A percentile compares a stretch with the other conserved stretches of the same genome.
These are phyloP conservation scores for Pelargonium fulgidum DNA, from an alignment of 441 rosid species.

Conservation along the genomic window DNA sequence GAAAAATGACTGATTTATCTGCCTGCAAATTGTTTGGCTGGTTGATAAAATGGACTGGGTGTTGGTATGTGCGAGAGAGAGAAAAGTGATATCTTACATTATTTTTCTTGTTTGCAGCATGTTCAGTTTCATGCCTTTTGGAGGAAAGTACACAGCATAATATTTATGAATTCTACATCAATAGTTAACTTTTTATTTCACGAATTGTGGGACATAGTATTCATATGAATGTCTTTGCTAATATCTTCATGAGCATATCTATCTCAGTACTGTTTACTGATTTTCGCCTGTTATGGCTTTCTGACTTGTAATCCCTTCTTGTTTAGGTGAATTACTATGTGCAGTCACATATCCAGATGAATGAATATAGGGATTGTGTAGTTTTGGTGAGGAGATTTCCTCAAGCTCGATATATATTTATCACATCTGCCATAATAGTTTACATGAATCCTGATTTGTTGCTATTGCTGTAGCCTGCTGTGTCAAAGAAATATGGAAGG, in stretches of 20 bases:
- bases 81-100: too few species aligned
- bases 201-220: background rate
- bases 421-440: background rate
- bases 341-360: constrained; percentile 74
- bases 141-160: background rate
- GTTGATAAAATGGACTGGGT: background rate
- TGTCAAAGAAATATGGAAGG: constrained; percentile 44
- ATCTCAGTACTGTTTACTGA: background rate
- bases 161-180: background rate
- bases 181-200: background rate
- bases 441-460: constrained; percentile 13
- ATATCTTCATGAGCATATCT: background rate
- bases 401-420: constrained; percentile 2
- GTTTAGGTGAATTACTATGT: constrained; percentile 56
- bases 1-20: background rate
- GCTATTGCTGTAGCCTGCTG: constrained; percentile 41
- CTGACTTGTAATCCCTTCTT: constrained; percentile 10
- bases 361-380: constrained; percentile 68
- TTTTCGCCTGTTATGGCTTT: background rate
- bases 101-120: background rate
- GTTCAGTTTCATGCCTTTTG: background rate
- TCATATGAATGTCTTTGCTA: background rate
- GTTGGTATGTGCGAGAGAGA: background rate
- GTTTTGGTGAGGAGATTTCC: constrained; percentile 38
- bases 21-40: background rate